Evolutionary conservation across 495 filamentous ascomycete species (phyloP).

Genomic region (Aspergillus sparsus): DNA sequence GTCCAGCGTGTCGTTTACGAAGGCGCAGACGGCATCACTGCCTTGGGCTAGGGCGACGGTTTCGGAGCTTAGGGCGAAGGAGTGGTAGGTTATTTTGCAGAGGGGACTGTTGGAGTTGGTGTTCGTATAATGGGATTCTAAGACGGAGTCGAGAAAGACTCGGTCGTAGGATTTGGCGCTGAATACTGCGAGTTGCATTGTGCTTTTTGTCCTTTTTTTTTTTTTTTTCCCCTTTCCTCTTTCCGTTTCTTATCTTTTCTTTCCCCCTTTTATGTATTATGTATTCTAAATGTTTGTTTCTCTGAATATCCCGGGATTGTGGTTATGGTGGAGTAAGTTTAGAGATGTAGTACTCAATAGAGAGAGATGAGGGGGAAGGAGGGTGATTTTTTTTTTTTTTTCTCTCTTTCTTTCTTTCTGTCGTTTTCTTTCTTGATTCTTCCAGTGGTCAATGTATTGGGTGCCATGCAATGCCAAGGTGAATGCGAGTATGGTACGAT

Average conservation of each 20-base stretch:
- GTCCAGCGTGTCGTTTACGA: conserved; percentile 66
- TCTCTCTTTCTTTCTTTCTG: too few relatives aligned
- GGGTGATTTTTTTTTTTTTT: too few relatives aligned
- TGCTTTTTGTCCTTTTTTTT: too few relatives aligned
- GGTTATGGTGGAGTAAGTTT: neutral
- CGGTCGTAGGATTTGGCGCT: conserved; percentile 64
- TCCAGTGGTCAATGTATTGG: too few relatives aligned
- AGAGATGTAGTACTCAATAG: neutral
- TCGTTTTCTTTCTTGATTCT: too few relatives aligned
- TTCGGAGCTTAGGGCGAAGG: conserved; percentile 55
- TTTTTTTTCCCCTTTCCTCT: neutral
- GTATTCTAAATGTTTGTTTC: neutral
- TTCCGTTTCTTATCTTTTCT: neutral
- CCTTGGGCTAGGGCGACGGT: conserved; percentile 57
- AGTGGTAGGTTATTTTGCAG: conserved; percentile 52
- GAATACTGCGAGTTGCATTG: conserved; percentile 63
- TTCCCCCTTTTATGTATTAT: neutral
- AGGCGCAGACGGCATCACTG: conserved; percentile 64
- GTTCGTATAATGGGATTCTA: conserved; percentile 20
- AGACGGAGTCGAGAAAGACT: conserved; percentile 45
- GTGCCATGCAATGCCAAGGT: neutral
- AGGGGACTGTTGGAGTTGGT: conserved; percentile 11
- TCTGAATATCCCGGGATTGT: too few relatives aligned
- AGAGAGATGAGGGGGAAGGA: neutral
- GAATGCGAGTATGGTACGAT: neutral